Percentiles rank a stretch among this genome's conserved stretches.
Conservation (phyloP, 2,329 filamentous ascomycete species). For the Phaeophleospora eucalypticola region DNA sequence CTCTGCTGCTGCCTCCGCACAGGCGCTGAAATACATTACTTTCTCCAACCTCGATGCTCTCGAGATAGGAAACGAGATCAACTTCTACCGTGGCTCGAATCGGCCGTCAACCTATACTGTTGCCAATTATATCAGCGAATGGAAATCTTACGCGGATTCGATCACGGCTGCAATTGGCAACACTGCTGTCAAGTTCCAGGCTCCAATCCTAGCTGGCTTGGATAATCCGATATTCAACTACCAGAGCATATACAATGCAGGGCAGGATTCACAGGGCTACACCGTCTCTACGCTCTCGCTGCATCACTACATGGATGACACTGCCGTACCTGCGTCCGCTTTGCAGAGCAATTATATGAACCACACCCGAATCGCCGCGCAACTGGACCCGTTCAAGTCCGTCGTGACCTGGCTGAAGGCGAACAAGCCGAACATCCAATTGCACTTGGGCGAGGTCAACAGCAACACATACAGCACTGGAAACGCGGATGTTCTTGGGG, state of each 20-base stretch:
- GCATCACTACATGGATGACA: conserved; percentile 15
- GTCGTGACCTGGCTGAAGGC: conserved; percentile 10
- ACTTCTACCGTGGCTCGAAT: conserved; percentile 7
- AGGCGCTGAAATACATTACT: conserved; percentile 11
- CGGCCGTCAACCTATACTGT: conserved; percentile 5
- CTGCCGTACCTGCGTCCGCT: background rate
- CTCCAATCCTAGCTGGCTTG: conserved; percentile 7
- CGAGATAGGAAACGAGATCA: conserved; percentile 16
- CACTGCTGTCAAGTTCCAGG: conserved; percentile 6
- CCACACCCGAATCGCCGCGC: conserved; percentile 9
- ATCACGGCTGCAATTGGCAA: conserved; percentile 4
- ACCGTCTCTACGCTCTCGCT: conserved; percentile 3
- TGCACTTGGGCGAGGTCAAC: conserved; percentile 14
- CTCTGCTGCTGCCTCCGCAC: conserved; percentile 7
- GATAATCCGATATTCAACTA: conserved; percentile 10
- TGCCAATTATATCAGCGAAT: conserved; percentile 9
- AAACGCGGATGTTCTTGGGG: conserved; percentile 9
- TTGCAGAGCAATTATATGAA: conserved; percentile 17
- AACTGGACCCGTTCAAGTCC: conserved; percentile 8
- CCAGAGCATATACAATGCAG: conserved; percentile 8
- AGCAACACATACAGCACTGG: conserved; percentile 13
- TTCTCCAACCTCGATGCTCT: conserved; percentile 11
- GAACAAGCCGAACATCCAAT: conserved; percentile 5
- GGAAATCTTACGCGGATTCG: conserved; percentile 5
- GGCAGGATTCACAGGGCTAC: conserved; percentile 8